Conservation (phyloP, 257 asterid species). For the Schizonepeta tenuifolia region DNA sequence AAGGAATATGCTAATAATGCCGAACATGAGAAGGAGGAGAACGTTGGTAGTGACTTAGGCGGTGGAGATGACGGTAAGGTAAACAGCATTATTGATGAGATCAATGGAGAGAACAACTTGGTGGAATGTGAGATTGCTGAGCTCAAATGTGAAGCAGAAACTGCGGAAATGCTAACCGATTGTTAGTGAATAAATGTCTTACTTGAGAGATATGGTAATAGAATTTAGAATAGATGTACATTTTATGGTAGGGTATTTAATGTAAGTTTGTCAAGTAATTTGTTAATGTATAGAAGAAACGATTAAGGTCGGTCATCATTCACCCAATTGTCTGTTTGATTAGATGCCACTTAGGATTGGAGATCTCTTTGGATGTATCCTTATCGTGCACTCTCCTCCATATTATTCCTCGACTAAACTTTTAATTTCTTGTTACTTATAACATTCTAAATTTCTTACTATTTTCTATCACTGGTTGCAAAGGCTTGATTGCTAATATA, state of each 20-base stretch:
- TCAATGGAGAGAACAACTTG: slow-evolving; percentile 42
- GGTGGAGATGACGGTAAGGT: slow-evolving; percentile 29
- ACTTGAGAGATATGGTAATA: slow-evolving; percentile 27
- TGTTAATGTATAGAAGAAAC: slow-evolving; percentile 43
- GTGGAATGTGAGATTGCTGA: slow-evolving; percentile 54
- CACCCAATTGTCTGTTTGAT: not conserved
- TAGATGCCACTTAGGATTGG: slow-evolving; percentile 9
- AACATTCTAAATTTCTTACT: too few relatives aligned
- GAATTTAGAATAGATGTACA: slow-evolving; percentile 47
- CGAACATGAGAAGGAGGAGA: slow-evolving; percentile 38
- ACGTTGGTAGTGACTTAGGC: slow-evolving; percentile 25
- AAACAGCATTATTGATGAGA: slow-evolving; percentile 23
- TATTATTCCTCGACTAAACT: too few relatives aligned
- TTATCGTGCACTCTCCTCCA: too few relatives aligned
- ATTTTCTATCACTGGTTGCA: too few relatives aligned
- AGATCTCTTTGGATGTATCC: too few relatives aligned
- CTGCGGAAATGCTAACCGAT: slow-evolving; percentile 38
- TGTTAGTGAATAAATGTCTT: slow-evolving; percentile 28
- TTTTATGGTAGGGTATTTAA: slow-evolving; percentile 33
- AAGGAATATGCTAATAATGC: slow-evolving; percentile 32
- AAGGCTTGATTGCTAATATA: too few relatives aligned
- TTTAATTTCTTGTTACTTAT: too few relatives aligned
- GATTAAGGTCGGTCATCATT: slow-evolving; percentile 1
- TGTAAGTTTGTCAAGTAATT: slow-evolving; percentile 39
- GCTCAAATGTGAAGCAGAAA: slow-evolving; percentile 49